Conservation (phyloP, 495 filamentous ascomycete genomes). For the Aspergillus bertholletiae region DNA sequence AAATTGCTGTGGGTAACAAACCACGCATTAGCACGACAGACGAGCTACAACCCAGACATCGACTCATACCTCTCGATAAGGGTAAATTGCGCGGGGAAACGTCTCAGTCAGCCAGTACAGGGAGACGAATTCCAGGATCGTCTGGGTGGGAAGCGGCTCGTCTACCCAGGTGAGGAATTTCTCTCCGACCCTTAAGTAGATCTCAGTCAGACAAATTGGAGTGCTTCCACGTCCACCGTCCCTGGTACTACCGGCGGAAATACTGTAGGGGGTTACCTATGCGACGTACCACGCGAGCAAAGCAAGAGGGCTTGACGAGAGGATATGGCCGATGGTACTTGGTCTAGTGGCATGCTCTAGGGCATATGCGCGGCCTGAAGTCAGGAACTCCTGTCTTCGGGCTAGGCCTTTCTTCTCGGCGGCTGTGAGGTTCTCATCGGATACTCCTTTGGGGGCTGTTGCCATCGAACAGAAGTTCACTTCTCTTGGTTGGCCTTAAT, state of each 20-base stretch:
- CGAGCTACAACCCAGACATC: too few relatives aligned
- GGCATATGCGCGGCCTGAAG: slow-evolving; percentile 49
- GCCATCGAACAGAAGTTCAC: slow-evolving; percentile 41
- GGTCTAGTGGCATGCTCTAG: slow-evolving; percentile 57
- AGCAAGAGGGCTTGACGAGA: slow-evolving; percentile 56
- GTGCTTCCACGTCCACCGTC: background rate
- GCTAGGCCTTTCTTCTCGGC: slow-evolving; percentile 33
- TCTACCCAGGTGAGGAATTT: slow-evolving; percentile 66
- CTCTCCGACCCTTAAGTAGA: slow-evolving; percentile 61
- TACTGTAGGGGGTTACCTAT: too few relatives aligned
- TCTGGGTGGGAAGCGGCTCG: slow-evolving; percentile 43
- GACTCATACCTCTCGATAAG: slow-evolving; percentile 46
- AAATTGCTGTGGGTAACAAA: slow-evolving; percentile 22
- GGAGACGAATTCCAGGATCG: slow-evolving; percentile 54
- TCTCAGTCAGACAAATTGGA: background rate
- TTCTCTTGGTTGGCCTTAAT: slow-evolving; percentile 7
- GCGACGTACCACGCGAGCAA: slow-evolving; percentile 63
- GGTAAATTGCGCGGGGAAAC: slow-evolving; percentile 55
- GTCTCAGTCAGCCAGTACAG: slow-evolving; percentile 66
- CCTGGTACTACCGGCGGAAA: too few relatives aligned
- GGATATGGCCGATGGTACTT: slow-evolving; percentile 56
- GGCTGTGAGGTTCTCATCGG: slow-evolving; percentile 39
- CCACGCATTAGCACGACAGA: background rate
- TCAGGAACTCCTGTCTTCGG: slow-evolving; percentile 28
- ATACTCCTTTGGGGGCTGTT: slow-evolving; percentile 53